These are phyloP conservation scores for Boletellus deceptivus DNA, from an alignment of 1,284 basidiomycete species.

Conservation along the genomic window DNA sequence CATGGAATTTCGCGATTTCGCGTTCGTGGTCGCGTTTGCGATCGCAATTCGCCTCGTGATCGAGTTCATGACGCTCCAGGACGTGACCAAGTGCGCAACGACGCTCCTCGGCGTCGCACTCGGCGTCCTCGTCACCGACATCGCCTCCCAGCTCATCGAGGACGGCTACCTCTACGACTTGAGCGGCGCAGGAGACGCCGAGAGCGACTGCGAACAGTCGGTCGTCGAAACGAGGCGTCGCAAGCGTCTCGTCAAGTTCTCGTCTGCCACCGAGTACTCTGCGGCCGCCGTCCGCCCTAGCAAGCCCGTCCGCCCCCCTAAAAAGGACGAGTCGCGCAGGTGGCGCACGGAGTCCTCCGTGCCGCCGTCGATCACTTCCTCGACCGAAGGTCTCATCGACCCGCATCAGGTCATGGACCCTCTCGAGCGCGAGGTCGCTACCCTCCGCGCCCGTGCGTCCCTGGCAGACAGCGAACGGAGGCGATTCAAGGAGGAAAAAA, in stretches of 20 bases:
- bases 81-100: slow-evolving; percentile 50
- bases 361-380: slow-evolving; percentile 47
- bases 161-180: slow-evolving; percentile 34
- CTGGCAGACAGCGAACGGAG: slow-evolving; percentile 78
- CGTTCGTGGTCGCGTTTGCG: slow-evolving; percentile 52
- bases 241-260: slow-evolving; percentile 34
- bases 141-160: slow-evolving; percentile 61
- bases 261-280: slow-evolving; percentile 27
- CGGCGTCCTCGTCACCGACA: slow-evolving; percentile 64
- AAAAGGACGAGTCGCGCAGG: slow-evolving; percentile 29
- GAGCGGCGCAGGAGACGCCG: slow-evolving; percentile 12
- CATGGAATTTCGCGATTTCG: slow-evolving; percentile 50
- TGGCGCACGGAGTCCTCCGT: slow-evolving; percentile 30
- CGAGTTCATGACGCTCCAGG: slow-evolving; percentile 54
- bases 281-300: slow-evolving; percentile 1
- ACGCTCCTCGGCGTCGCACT: slow-evolving; percentile 62
- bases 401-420: slow-evolving; percentile 58
- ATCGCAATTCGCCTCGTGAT: slow-evolving; percentile 59
- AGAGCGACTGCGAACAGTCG: slow-evolving; percentile 20
- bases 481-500: slow-evolving; percentile 77
- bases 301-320: slow-evolving; percentile 31
- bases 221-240: slow-evolving; percentile 25
- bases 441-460: slow-evolving; percentile 69
- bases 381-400: slow-evolving; percentile 59
- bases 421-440: slow-evolving; percentile 65